phyloP scores from a whole-genome alignment of 1,284 basidiomycete genomes.

The Microbotryum lychnidis-dioicae region DNA sequence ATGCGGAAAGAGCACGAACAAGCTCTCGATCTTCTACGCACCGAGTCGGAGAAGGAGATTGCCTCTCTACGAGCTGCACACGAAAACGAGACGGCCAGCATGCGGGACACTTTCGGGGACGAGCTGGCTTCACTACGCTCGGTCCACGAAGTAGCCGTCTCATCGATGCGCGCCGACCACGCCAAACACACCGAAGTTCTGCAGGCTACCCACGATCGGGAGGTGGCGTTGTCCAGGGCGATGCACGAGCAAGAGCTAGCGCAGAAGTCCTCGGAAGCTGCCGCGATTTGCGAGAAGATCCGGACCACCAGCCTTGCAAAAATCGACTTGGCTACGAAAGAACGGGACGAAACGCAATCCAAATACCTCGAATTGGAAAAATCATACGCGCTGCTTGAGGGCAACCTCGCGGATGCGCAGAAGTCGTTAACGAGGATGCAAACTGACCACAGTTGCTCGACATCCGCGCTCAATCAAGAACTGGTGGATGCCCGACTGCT shows the following conservation, averaged over 20 bases:
- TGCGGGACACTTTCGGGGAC: not conserved
- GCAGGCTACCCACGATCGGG: slow-evolving; percentile 12
- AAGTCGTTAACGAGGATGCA: slow-evolving; percentile 1
- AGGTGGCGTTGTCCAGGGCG: not conserved
- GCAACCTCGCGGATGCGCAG: slow-evolving; percentile 3
- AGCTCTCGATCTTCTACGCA: slow-evolving; percentile 38
- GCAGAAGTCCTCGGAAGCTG: slow-evolving; percentile 60
- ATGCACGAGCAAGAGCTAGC: slow-evolving; percentile 44
- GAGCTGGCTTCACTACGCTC: not conserved
- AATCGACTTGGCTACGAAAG: slow-evolving; percentile 47
- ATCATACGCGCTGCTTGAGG: too few species aligned
- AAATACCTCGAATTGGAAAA: too few species aligned
- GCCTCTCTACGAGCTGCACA: not conserved
- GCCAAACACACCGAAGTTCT: not conserved
- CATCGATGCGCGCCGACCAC: not conserved
- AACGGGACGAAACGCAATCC: slow-evolving; percentile 59
- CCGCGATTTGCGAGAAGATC: not conserved
- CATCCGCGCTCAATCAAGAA: too few species aligned
- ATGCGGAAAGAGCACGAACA: slow-evolving; percentile 36
- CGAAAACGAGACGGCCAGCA: not conserved
- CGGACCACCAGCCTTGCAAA: slow-evolving; percentile 3
- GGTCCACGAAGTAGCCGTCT: slow-evolving; percentile 11
- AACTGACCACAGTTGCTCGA: too few species aligned
- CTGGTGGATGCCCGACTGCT: too few species aligned
- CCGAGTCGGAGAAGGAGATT: slow-evolving; percentile 38